phyloP scores from a whole-genome alignment of 2,329 filamentous ascomycete species.

The Nemania bipapillata region DNA sequence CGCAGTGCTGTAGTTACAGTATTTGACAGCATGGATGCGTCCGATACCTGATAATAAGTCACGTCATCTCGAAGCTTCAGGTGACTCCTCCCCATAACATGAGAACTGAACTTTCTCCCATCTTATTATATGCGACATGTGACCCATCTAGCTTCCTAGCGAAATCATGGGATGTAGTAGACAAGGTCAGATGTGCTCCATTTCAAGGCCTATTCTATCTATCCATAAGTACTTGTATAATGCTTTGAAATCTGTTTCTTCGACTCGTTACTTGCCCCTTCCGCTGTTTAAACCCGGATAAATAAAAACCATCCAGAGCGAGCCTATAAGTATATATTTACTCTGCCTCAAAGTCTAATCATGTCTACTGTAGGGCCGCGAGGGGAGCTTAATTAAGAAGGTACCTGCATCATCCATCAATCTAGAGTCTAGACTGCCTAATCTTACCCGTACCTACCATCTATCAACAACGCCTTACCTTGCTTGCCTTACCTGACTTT shows the following conservation, averaged over 20 bases:
- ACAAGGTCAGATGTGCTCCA: constrained; percentile 19
- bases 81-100: constrained; percentile 11
- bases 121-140: constrained; percentile 21
- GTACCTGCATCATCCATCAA: constrained; percentile 10
- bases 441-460: too few relatives aligned
- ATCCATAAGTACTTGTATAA: too few relatives aligned
- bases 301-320: too few relatives aligned
- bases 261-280: neutral
- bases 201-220: neutral
- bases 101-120: neutral
- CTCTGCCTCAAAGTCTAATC: neutral
- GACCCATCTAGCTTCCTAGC: constrained; percentile 8
- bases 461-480: neutral
- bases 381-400: constrained; percentile 2
- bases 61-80: constrained; percentile 24
- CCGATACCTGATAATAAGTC: neutral
- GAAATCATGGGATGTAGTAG: constrained; percentile 19
- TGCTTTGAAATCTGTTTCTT: constrained; percentile 8
- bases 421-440: too few relatives aligned
- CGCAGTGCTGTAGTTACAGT: neutral
- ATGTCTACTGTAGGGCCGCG: constrained; percentile 11
- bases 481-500: neutral
- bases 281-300: constrained; percentile 17
- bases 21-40: neutral
- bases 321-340: too few relatives aligned